Conservation (phyloP, 805 yeast species). For the Myxozyma monticola region DNA sequence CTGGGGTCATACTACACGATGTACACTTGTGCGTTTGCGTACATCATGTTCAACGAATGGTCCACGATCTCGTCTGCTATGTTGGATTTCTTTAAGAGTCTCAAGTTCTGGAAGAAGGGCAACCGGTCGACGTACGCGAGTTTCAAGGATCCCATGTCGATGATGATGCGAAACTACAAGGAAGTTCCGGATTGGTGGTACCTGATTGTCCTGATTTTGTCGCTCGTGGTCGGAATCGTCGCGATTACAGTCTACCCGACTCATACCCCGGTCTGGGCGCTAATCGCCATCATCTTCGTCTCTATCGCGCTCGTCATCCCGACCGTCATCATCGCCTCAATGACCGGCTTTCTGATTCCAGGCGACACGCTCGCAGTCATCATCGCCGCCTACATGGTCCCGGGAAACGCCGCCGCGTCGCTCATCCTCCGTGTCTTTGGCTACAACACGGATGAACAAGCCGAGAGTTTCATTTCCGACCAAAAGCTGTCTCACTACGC, state of each 20-base stretch:
- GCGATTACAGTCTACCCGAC: slow-evolving; percentile 45
- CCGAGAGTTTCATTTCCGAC: slow-evolving; percentile 42
- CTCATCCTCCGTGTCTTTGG: slow-evolving; percentile 52
- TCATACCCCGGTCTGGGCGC: slow-evolving; percentile 64
- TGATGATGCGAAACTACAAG: slow-evolving; percentile 55
- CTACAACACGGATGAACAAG: slow-evolving; percentile 51
- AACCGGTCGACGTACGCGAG: slow-evolving; percentile 49
- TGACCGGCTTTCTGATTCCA: slow-evolving; percentile 56
- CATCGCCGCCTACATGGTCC: slow-evolving; percentile 50
- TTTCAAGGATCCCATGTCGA: slow-evolving; percentile 46
- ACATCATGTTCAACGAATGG: slow-evolving; percentile 13
- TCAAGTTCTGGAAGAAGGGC: slow-evolving; percentile 3
- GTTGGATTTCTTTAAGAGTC: slow-evolving; percentile 15
- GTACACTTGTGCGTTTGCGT: slow-evolving; percentile 18
- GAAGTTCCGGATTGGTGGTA: slow-evolving; percentile 82
- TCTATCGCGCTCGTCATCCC: slow-evolving; percentile 61
- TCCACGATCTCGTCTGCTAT: slow-evolving; percentile 40
- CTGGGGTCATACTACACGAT: slow-evolving; percentile 55
- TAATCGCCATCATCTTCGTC: slow-evolving; percentile 56
- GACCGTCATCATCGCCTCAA: slow-evolving; percentile 59
- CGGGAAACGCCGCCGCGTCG: slow-evolving; percentile 52
- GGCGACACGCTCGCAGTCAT: slow-evolving; percentile 47
- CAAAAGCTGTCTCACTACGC: slow-evolving; percentile 56
- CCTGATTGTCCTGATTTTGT: slow-evolving; percentile 47
- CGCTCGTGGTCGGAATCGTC: slow-evolving; percentile 39